phyloP scores from a whole-genome alignment of 176 grass and related monocot genomes.

The Cenchrus americanus region DNA sequence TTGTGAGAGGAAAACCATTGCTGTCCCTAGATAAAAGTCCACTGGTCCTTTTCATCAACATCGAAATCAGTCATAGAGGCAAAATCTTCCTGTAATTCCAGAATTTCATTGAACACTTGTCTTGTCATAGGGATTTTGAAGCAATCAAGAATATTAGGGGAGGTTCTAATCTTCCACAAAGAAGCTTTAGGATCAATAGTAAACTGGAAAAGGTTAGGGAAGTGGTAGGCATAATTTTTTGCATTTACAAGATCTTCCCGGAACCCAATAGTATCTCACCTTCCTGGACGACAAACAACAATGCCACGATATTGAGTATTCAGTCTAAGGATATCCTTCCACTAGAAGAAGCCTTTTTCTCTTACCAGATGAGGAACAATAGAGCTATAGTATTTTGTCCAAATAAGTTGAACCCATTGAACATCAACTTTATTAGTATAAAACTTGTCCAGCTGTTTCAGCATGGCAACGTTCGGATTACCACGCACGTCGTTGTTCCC shows the following conservation, averaged over 20 bases:
- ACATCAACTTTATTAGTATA: not conserved
- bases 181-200: not conserved
- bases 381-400: not conserved
- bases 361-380: not conserved
- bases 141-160: not conserved
- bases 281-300: not conserved
- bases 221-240: not conserved
- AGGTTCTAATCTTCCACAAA: not conserved
- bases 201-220: not conserved
- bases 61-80: not conserved
- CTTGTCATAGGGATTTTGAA: not conserved
- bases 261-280: not conserved
- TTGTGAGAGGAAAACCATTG: not conserved
- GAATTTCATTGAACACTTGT: not conserved
- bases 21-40: not conserved
- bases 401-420: not conserved
- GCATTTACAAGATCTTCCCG: not conserved
- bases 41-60: not conserved
- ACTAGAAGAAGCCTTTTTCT: not conserved
- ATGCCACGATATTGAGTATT: not conserved
- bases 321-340: not conserved
- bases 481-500: too few species aligned
- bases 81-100: not conserved
- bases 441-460: not conserved
- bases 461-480: too few species aligned